Evolutionary conservation across 1,284 basidiomycete genomes (phyloP), one percentile per base, ranked within the genome.

Genomic region (Leccinum griseonigrum): DNA sequence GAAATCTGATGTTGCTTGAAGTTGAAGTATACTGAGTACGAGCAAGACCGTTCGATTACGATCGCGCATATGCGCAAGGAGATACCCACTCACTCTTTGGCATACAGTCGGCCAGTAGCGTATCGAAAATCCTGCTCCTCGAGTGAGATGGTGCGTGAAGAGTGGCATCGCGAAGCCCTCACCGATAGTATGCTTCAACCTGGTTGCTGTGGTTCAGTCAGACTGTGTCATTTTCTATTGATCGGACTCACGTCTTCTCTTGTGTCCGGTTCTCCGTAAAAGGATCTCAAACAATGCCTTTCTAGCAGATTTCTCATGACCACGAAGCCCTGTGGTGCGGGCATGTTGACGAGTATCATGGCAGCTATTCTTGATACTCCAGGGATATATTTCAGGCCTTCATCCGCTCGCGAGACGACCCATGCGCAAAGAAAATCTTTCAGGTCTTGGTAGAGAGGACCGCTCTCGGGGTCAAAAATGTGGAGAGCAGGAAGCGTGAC

Each of bases 1-100:
- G 92, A 88, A 68, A 95, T 85, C 65, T 93, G 90, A 72, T 94
- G 90, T 70, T 95, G 92, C 73, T 96, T 95, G 78, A 96, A 96
- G 77, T 97, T 97, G 76, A 95, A 95, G 75, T 94, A 97, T 67
- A 95, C 93, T 93, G 57, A 10, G 57, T 51, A 1, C 55, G 58
- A 63, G 57, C 54, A 50, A 22, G 36, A 63, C 34, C 7, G n/a
- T 16, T 61, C 36, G 36, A 48, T 46, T 18, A n/a, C 28, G 14
- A 14, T 57, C 55, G 36, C 32, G 67, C 56, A 55, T 9, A 43
- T 29, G 28, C 18, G 50, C 54, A 34, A 46, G 6, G 48, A 46
- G 52, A 40, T n/a, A 28, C 46, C 6, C 8, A 67, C 84, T 69
- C 68, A 96, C 93, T 87, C 79, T 95, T 97, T 0, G 97, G 97